These are phyloP conservation scores for Penicillium lividum DNA, from an alignment of 495 filamentous ascomycete genomes.

Conservation along the genomic window DNA sequence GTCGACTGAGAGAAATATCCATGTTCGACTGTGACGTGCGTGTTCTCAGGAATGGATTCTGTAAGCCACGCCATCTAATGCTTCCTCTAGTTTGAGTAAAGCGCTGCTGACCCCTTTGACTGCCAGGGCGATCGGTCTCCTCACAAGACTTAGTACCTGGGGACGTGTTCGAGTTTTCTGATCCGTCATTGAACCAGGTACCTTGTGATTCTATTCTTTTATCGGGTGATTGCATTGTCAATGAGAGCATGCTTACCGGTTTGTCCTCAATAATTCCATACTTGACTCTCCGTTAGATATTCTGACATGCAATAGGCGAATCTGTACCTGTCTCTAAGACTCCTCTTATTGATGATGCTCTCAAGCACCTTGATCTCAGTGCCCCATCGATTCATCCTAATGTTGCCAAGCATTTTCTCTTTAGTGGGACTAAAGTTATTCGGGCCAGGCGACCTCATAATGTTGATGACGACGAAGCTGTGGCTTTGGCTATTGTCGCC, in stretches of 20 bases:
- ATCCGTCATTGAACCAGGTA: slow-evolving; percentile 90
- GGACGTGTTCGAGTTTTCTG: slow-evolving; percentile 96
- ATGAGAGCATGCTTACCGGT: slow-evolving; percentile 99
- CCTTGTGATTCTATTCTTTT: slow-evolving; percentile 92
- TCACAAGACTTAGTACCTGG: slow-evolving; percentile 92
- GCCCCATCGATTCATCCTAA: slow-evolving; percentile 77
- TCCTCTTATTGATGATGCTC: slow-evolving; percentile 79
- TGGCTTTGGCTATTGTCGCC: slow-evolving; percentile 87
- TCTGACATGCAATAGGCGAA: slow-evolving; percentile 62
- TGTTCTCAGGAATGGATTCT: slow-evolving; percentile 92
- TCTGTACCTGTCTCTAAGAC: slow-evolving; percentile 95
- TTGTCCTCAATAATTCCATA: slow-evolving; percentile 13
- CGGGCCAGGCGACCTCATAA: slow-evolving; percentile 86
- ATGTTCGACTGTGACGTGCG: slow-evolving; percentile 93
- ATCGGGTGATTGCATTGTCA: slow-evolving; percentile 96
- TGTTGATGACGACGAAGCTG: slow-evolving; percentile 81
- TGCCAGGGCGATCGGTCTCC: slow-evolving; percentile 75
- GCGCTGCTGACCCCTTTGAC: background rate
- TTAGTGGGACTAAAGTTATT: slow-evolving; percentile 94
- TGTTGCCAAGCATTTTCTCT: slow-evolving; percentile 84
- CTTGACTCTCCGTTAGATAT: background rate
- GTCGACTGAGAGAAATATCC: slow-evolving; percentile 85
- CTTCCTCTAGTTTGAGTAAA: too few species aligned
- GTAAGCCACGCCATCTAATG: slow-evolving; percentile 49
- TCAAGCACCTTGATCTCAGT: slow-evolving; percentile 69